Base-by-base conservation (phyloP, 495 filamentous ascomycete species). In the Talaromyces borbonicus region DNA sequence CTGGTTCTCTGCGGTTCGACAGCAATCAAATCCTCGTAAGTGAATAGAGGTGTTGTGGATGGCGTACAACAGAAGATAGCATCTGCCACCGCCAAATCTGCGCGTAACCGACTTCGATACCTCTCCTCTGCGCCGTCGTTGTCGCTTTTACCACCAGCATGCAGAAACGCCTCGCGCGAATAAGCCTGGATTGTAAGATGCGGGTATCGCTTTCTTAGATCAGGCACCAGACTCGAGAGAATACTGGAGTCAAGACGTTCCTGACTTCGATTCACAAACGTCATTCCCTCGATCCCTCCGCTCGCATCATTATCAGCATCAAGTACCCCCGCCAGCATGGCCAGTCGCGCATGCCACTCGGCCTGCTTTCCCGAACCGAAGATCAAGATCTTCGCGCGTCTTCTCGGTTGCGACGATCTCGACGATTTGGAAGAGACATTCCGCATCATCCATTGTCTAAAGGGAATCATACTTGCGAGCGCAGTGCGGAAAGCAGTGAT, bases 401-500 rank as follows among this genome's bases (percentile, higher is more conserved):
- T 33, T 36, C 11, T 37, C 39, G n/a, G n/a, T n/a, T n/a, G n/a
- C n/a, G n/a, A n/a, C n/a, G n/a, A n/a, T n/a, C n/a, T n/a, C n/a
- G n/a, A n/a, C n/a, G n/a, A n/a, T n/a, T n/a, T n/a, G n/a, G n/a
- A n/a, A n/a, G n/a, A n/a, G n/a, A n/a, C n/a, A n/a, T n/a, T n/a
- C n/a, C n/a, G n/a, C n/a, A n/a, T n/a, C n/a, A n/a, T n/a, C n/a
- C n/a, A 63, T 16, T 90, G 81, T 26, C 78, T 78, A 31, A 74
- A 74, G 1, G 95, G 70, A 0, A 93, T 76, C 59, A 87, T 81
- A 9, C 83, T 78, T 1, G 85, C 83, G 8, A 97, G 74, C 0
- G 92, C 92, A 2, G 92, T 97, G 52, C 92, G 85, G 65, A 96
- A 98, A 5, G 87, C 90, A 2, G 92, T 97, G 8, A 96, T 63